A percentile compares a stretch with the other conserved stretches of the same genome.
Conservation (phyloP, 1,139 yeast genomes). For the Wickerhamomyces sp. region DNA sequence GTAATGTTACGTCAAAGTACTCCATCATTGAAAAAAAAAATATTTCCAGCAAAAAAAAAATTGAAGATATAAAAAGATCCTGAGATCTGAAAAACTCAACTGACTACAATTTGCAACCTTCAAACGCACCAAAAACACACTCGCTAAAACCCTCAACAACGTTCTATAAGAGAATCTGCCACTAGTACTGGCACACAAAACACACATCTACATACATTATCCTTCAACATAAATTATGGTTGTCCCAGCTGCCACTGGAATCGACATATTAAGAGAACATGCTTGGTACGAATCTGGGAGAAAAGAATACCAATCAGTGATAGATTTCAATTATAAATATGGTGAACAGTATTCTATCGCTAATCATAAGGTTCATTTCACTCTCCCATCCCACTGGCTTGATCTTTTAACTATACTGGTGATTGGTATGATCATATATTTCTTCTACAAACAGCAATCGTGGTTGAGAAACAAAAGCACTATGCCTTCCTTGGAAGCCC, state of each 20-base stretch:
- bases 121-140: background rate
- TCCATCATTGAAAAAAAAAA: too few species aligned
- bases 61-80: too few species aligned
- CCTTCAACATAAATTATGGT: constrained; percentile 10
- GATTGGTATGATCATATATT: background rate
- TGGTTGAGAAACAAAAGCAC: too few species aligned
- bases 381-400: background rate
- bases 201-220: too few species aligned
- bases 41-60: too few species aligned
- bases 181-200: too few species aligned
- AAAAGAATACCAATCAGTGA: constrained; percentile 10
- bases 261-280: constrained; percentile 17
- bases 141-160: background rate
- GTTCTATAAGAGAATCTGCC: too few species aligned
- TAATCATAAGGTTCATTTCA: too few species aligned
- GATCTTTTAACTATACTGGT: background rate
- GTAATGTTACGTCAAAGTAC: too few species aligned
- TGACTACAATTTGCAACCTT: too few species aligned
- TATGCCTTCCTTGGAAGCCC: background rate
- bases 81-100: too few species aligned
- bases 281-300: constrained; percentile 17
- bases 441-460: too few species aligned
- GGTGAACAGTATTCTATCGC: constrained; percentile 7
- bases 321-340: constrained; percentile 15
- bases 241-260: constrained; percentile 16